Base-by-base conservation (phyloP, 371 early-diverging fungal species). In the Dinochytrium kinnereticum region DNA sequence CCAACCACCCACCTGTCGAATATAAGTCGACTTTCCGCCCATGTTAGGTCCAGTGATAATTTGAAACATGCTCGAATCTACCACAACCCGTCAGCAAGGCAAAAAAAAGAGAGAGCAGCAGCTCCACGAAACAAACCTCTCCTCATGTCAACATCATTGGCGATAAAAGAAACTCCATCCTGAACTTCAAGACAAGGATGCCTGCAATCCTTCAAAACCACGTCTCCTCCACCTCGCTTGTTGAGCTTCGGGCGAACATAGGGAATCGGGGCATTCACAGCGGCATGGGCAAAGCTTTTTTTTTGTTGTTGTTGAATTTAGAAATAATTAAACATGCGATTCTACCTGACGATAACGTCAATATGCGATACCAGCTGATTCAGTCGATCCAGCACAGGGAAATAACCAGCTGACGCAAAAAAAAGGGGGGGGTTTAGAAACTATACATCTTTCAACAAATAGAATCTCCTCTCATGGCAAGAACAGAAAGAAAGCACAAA, bases 101-200 rank as follows among this genome's bases (percentile, higher is more conserved):
- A 30, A 70, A 67, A 49, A 75, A 65, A 53, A 59, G 64, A 1
- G 65, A 19, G 72, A 59, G 71, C 39, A 51, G 34, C 30, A 61
- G 34, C 53, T 67, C 44, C 13, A n/a, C 28, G 31, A 39, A 33
- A 76, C 66, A 24, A 39, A 81, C 92, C 91, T 76, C 89, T 80
- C 17, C 82, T 71, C 84, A 97, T 85, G 30, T 83, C 80, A 0
- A 94, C 94, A 82, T 96, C 94, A 76, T 98, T 98, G 30, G 95
- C 93, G 78, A 98, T 98, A 83, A 97, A 96, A 1, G 89, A 84
- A 30, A 96, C 93, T 67, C 91, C 92, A 40, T 95, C 95, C 77
- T 97, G 97, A 2, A 91, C 90, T 74, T 98, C 98, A n/a, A 98
- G 75, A 76, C 96, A 96, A 2, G 98, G 98, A 78, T 98, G 98